phyloP scores from a whole-genome alignment of 202 grass and related monocot species.

The Zoysia matrella region DNA sequence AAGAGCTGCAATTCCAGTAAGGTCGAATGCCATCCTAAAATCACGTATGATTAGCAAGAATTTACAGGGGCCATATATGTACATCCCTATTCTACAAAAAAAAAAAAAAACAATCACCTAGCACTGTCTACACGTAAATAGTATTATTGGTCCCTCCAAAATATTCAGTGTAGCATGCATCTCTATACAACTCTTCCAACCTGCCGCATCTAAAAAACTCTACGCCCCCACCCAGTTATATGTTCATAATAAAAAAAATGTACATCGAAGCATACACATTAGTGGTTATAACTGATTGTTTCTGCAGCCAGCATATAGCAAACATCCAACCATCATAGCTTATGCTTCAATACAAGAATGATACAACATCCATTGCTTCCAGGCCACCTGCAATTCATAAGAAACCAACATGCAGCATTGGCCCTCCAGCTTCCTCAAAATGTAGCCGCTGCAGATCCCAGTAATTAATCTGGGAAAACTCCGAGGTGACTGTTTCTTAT shows the following conservation, averaged over 20 bases:
- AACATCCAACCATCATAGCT: conserved; percentile 28
- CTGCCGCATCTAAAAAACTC: neutral
- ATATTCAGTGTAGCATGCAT: conserved; percentile 30
- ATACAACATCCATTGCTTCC: conserved; percentile 29
- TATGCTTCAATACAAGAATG: conserved; percentile 9
- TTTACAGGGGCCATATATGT: conserved; percentile 9
- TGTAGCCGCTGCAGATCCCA: conserved; percentile 23
- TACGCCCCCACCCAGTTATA: conserved; percentile 10
- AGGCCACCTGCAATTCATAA: conserved; percentile 26
- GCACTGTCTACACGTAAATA: too few species aligned
- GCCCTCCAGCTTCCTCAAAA: conserved; percentile 46
- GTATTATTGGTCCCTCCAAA: neutral
- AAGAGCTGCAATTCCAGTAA: conserved; percentile 14
- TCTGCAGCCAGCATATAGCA: conserved; percentile 18
- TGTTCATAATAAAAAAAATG: conserved; percentile 38
- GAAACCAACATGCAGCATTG: conserved; percentile 21
- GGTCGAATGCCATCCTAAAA: neutral
- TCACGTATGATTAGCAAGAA: conserved; percentile 36
- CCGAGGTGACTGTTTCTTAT: conserved; percentile 20
- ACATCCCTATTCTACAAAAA: neutral
- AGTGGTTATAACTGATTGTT: neutral
- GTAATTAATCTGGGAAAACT: conserved; percentile 30
- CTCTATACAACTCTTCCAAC: conserved; percentile 24
- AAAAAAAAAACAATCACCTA: conserved; percentile 1
- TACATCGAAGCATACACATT: conserved; percentile 48